Evolutionary conservation across 345 rosid genomes (phyloP).

Genomic region (Syzygium aqueum): DNA sequence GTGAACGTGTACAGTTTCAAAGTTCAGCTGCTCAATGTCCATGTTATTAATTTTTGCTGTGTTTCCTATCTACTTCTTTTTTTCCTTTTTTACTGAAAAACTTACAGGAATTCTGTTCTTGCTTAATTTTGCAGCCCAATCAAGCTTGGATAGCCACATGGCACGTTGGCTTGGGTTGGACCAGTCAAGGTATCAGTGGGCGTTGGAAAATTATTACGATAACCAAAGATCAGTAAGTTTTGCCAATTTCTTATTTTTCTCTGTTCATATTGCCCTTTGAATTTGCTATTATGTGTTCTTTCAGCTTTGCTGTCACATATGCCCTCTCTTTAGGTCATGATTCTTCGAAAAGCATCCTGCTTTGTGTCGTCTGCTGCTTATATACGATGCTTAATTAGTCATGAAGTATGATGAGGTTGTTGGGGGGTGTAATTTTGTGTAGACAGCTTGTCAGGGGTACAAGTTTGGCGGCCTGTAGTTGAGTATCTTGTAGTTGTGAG

Average conservation of each 20-base stretch:
- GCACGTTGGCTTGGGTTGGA: slow-evolving; percentile 93
- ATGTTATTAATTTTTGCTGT: background rate
- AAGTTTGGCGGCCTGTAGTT: background rate
- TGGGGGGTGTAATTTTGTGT: background rate
- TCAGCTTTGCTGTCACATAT: background rate
- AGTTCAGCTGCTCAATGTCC: background rate
- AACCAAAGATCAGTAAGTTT: slow-evolving; percentile 60
- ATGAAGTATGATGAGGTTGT: background rate
- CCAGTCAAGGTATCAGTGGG: slow-evolving; percentile 98
- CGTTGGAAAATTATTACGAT: slow-evolving; percentile 79
- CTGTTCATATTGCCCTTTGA: background rate
- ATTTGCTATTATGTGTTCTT: slow-evolving; percentile 6
- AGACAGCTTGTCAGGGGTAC: background rate
- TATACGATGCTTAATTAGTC: background rate
- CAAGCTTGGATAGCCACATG: slow-evolving; percentile 86
- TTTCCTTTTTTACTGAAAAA: background rate
- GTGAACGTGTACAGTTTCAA: background rate
- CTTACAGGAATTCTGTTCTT: background rate
- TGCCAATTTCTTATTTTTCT: background rate
- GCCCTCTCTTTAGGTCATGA: background rate
- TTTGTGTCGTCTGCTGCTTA: background rate
- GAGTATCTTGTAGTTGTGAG: background rate
- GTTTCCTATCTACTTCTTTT: background rate
- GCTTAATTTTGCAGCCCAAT: slow-evolving; percentile 51
- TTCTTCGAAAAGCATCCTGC: background rate